Base-by-base conservation (phyloP, 75 land plant species). In the Cunninghamia lanceolata region DNA sequence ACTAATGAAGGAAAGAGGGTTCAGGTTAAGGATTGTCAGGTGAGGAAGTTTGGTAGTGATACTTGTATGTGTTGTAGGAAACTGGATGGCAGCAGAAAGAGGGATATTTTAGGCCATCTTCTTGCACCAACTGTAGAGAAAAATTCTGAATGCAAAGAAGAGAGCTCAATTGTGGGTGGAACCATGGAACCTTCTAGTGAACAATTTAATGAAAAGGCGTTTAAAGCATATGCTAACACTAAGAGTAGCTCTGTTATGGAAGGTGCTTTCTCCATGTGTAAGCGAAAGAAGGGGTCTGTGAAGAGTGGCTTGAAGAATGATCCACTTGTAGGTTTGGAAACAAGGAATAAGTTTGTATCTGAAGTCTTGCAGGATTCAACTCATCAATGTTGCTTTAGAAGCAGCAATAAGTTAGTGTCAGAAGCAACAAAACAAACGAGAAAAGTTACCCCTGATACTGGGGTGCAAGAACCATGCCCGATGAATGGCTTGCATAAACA, bases 61-160 rank as follows among this genome's bases (percentile, higher is more conserved):
- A 77, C 28, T 77, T 77, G 28, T 39, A 40, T 8, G 80, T 25
- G 25, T 38, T 39, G 80, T 21, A 77, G 80, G 8, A 17, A 39
- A 40, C 43, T 15, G 17, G 7, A 77, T 77, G 42, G 10, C 80
- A 77, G 21, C n/a, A 71, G 85, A 28, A 84, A 84, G 81, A 80
- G 25, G 46, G 82, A 80, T 43, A 40, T 46, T 42, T 80, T 40
- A 45, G 46, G 47, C 9, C 47, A 80, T 45, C 50, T 28, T n/a
- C 47, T 80, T 80, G 14, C n/a, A 10, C n/a, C 50, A 80, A 43
- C 45, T 21, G 32, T 80, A 43, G 82, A 10, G 43, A 16, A 77
- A 7, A 25, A 38, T n/a, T 45, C 25, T 13, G 82, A 80, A 45
- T 30, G 47, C 45, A 80, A n/a, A 45, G 50, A 80, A 80, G 15